These are phyloP conservation scores for Gracilariopsis chorda DNA, from an alignment of 23 red algal genomes.

Conservation along the genomic window DNA sequence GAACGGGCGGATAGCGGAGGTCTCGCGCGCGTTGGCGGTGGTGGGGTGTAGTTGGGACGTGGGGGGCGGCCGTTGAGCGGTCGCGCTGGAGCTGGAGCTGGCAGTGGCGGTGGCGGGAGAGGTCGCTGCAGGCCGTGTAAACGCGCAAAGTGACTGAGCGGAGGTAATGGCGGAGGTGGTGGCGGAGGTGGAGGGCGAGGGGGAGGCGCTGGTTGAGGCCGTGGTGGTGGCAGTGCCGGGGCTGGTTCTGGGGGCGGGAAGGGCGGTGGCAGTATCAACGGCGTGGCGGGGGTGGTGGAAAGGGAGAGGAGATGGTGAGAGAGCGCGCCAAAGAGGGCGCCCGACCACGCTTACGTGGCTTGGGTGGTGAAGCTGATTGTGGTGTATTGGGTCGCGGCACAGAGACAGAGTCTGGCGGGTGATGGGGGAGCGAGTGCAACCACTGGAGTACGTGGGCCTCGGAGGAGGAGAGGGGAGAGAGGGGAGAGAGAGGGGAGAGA, in stretches of 20 bases:
- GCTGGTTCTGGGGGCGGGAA: background rate
- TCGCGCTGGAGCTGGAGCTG: background rate
- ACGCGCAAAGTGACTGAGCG: background rate
- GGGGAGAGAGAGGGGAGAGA: background rate
- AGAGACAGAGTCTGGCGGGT: too few species aligned
- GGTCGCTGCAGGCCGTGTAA: background rate
- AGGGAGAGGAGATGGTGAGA: too few species aligned
- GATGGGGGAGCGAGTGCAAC: background rate
- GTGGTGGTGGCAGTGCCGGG: background rate
- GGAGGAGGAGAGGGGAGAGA: too few species aligned
- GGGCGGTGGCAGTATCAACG: background rate
- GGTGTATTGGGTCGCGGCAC: too few species aligned
- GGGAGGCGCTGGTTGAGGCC: background rate
- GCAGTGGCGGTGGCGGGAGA: background rate
- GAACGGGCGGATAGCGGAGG: background rate
- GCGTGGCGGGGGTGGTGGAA: too few species aligned
- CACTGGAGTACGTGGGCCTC: background rate
- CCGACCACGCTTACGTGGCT: too few species aligned
- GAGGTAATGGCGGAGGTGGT: background rate
- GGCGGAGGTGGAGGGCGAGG: background rate
- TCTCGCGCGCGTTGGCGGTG: background rate
- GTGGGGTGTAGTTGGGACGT: slow-evolving; percentile 18
- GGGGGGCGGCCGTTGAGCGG: background rate
- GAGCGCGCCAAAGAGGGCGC: too few species aligned
- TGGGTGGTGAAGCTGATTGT: too few species aligned